Evolutionary conservation across 2,329 filamentous ascomycete genomes (phyloP).

Genomic region (Colletotrichum melonis): DNA sequence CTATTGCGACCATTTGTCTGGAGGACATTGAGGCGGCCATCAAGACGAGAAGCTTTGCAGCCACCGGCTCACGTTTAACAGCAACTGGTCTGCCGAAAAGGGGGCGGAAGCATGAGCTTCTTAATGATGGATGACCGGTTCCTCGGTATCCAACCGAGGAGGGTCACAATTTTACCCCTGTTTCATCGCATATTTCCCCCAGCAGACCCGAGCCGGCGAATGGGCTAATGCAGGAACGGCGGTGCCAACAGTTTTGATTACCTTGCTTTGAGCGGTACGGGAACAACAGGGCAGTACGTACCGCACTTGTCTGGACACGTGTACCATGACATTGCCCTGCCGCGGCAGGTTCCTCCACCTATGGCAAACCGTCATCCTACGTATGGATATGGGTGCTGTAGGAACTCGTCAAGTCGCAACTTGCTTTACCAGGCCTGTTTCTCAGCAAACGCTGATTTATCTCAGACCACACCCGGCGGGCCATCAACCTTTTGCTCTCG

Average conservation of each 20-base stretch:
- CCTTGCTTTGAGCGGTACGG: constrained; percentile 5
- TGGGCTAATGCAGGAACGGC: constrained; percentile 36
- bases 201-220: constrained; percentile 30
- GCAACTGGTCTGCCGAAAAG: background rate
- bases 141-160: constrained; percentile 35
- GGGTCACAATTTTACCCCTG: constrained; percentile 36
- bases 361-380: background rate
- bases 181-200: constrained; percentile 35
- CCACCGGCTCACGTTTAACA: background rate
- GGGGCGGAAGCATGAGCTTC: constrained; percentile 28
- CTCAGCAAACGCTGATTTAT: background rate
- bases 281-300: constrained; percentile 12
- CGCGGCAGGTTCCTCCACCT: background rate
- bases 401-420: no score
- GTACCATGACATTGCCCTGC: constrained; percentile 31
- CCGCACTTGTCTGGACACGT: constrained; percentile 18
- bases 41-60: background rate
- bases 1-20: background rate
- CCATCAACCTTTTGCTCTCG: constrained; percentile 16
- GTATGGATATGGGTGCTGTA: background rate
- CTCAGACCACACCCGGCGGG: background rate
- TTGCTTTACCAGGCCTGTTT: background rate
- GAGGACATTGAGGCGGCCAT: background rate
- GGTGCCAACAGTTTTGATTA: constrained; percentile 32
- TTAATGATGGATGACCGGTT: constrained; percentile 23